Conservation (phyloP, 257 asterid genomes). For the Echium plantagineum region DNA sequence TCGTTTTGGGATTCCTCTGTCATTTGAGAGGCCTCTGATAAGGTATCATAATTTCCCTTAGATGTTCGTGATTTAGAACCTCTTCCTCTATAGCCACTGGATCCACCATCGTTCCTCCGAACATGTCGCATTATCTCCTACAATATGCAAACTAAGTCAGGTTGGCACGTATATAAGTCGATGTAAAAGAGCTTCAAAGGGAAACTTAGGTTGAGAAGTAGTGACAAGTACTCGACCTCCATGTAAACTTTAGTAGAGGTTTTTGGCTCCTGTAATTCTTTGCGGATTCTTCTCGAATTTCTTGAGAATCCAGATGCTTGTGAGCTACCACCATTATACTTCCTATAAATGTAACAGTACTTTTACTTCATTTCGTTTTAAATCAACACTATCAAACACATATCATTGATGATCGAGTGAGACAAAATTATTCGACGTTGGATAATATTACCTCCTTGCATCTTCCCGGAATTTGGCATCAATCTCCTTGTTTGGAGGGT, state of each 20-base stretch:
- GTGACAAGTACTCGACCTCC: constrained; percentile 58
- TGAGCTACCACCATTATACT: constrained; percentile 27
- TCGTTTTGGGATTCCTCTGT: constrained; percentile 41
- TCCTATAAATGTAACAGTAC: constrained; percentile 28
- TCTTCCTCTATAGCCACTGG: constrained; percentile 25
- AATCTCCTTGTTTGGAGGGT: constrained; percentile 90
- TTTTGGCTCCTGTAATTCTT: constrained; percentile 41
- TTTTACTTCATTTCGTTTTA: not conserved
- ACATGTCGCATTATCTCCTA: constrained; percentile 39
- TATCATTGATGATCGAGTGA: too few relatives aligned
- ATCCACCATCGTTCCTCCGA: constrained; percentile 21
- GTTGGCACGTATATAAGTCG: not conserved
- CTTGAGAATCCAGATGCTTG: constrained; percentile 32
- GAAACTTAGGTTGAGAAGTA: not conserved
- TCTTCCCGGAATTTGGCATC: constrained; percentile 90
- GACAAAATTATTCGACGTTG: too few relatives aligned
- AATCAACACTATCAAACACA: not conserved
- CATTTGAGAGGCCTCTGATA: constrained; percentile 55
- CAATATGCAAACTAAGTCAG: constrained; percentile 4
- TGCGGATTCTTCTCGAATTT: constrained; percentile 46
- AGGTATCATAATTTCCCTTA: constrained; percentile 48
- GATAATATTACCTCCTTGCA: constrained; percentile 35
- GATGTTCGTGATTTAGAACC: constrained; percentile 33
- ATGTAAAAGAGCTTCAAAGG: not conserved
- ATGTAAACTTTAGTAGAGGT: constrained; percentile 34